These are phyloP conservation scores for Eimeria sp. DNA, from an alignment of 169 alveolate genomes.

Conservation along the genomic window DNA sequence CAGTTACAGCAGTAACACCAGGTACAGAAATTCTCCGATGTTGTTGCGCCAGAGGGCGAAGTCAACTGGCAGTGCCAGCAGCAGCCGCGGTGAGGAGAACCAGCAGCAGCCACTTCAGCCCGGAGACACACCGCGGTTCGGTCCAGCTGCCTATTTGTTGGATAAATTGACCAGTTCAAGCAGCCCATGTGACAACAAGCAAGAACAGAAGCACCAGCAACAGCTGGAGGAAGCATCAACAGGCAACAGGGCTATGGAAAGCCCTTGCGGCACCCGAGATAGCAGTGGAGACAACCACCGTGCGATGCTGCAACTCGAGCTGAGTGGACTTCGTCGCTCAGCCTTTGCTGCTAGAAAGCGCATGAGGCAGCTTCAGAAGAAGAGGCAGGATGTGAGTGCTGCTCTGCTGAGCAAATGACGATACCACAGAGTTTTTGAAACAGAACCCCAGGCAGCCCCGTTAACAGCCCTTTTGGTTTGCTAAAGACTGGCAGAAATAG, in stretches of 20 bases:
- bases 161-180: neutral
- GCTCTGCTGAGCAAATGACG: neutral
- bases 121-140: constrained; percentile 66
- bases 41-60: neutral
- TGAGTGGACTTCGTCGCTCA: constrained; percentile 1
- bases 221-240: neutral
- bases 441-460: neutral
- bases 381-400: constrained; percentile 21
- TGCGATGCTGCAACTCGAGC: neutral
- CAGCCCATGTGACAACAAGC: neutral
- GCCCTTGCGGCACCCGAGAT: neutral
- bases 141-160: constrained; percentile 37
- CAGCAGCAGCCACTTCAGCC: neutral
- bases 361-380: constrained; percentile 40
- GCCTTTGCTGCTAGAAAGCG: constrained; percentile 32
- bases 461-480: neutral
- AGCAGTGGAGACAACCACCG: neutral
- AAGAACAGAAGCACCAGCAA: neutral
- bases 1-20: neutral
- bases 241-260: neutral
- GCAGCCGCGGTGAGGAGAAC: constrained; percentile 1
- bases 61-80: neutral
- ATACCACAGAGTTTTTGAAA: neutral
- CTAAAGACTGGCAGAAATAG: neutral
- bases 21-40: neutral